Percentiles rank a stretch among this genome's conserved stretches.
Evolutionary conservation across 2,329 filamentous ascomycete species (phyloP).

Genomic region (Fusarium robinianum): DNA sequence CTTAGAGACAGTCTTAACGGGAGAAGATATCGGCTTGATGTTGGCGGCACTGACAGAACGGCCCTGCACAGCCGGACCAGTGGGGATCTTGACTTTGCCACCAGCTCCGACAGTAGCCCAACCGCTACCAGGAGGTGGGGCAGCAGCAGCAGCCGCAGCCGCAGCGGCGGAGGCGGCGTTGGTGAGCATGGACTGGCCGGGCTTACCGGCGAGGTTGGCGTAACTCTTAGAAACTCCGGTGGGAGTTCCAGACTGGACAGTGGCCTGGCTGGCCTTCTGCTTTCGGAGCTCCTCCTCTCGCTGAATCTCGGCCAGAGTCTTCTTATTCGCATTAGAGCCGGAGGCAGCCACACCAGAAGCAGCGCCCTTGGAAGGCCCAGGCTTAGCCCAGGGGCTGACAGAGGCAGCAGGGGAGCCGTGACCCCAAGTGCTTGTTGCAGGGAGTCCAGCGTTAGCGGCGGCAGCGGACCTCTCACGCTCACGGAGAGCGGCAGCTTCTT

Average conservation of each 20-base stretch:
- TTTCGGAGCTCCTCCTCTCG: conserved; percentile 87
- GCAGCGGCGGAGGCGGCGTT: conserved; percentile 47
- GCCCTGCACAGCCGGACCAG: conserved; percentile 56
- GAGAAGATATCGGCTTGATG: conserved; percentile 50
- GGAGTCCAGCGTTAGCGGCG: conserved; percentile 65
- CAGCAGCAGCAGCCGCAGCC: conserved; percentile 41
- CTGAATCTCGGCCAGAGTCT: conserved; percentile 94
- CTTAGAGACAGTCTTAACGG: conserved; percentile 57
- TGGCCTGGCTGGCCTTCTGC: conserved; percentile 65
- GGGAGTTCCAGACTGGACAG: conserved; percentile 54
- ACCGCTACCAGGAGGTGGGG: conserved; percentile 53
- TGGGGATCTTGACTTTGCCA: conserved; percentile 83
- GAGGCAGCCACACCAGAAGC: conserved; percentile 31
- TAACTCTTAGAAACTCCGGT: conserved; percentile 78
- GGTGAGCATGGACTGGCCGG: conserved; percentile 45
- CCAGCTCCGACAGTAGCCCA: conserved; percentile 97
- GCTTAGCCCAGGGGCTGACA: conserved; percentile 71
- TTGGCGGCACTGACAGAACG: conserved; percentile 51
- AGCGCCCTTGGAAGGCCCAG: conserved; percentile 52
- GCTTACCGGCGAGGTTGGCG: conserved; percentile 89
- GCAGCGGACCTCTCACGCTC: conserved; percentile 64
- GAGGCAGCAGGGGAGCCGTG: conserved; percentile 72
- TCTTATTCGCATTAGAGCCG: conserved; percentile 61
- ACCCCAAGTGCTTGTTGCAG: conserved; percentile 88
- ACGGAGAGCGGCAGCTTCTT: conserved; percentile 66